A percentile compares a stretch with the other conserved stretches of the same genome.
These are phyloP conservation scores for Metarhizium rileyi DNA, from an alignment of 2,329 filamentous ascomycete species.

Conservation along the genomic window DNA sequence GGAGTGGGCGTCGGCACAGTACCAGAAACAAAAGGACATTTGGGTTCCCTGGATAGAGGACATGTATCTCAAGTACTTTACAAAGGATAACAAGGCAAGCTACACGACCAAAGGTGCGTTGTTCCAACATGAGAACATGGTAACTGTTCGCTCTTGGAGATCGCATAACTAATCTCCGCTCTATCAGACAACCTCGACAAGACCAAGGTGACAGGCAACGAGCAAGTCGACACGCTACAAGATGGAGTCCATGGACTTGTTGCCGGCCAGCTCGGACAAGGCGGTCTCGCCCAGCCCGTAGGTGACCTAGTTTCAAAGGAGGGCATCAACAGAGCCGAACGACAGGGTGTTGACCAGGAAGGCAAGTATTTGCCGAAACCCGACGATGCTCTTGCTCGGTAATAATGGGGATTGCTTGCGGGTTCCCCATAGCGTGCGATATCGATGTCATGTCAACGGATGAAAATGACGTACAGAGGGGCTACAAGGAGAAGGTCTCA, in stretches of 20 bases:
- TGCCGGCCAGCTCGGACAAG: constrained; percentile 55
- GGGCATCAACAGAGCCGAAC: constrained; percentile 55
- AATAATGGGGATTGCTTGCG: background rate
- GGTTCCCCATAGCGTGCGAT: too few relatives aligned
- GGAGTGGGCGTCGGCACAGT: constrained; percentile 53
- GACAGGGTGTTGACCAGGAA: constrained; percentile 52
- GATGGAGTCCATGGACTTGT: constrained; percentile 56
- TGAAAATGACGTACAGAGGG: too few relatives aligned
- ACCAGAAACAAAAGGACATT: constrained; percentile 62
- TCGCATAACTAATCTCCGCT: background rate
- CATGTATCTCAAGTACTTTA: constrained; percentile 61
- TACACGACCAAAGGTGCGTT: constrained; percentile 57
- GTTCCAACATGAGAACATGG: background rate
- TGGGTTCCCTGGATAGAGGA: constrained; percentile 75
- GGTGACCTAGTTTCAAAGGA: constrained; percentile 55
- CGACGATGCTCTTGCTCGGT: background rate
- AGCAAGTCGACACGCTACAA: constrained; percentile 59
- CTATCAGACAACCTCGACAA: constrained; percentile 53
- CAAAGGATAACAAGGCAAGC: constrained; percentile 66
- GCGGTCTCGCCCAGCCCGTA: constrained; percentile 54
- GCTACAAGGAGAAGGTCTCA: too few relatives aligned
- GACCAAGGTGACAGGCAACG: constrained; percentile 58
- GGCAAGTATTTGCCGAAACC: background rate
- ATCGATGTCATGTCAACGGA: too few relatives aligned
- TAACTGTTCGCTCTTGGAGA: background rate